phyloP scores from a whole-genome alignment of 371 early-diverging fungal species.

The Mortierella sp. region DNA sequence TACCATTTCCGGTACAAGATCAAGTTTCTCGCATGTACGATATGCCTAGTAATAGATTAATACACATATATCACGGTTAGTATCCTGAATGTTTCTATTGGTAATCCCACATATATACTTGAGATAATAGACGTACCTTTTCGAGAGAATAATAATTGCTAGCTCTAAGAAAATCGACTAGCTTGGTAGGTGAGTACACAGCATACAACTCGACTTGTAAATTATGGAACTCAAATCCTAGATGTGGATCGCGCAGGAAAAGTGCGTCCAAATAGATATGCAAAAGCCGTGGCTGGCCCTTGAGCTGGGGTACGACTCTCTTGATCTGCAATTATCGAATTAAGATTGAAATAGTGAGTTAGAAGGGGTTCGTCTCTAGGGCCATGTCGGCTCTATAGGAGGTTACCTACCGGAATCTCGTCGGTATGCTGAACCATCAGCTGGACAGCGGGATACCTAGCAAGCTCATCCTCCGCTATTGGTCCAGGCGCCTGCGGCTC shows the following conservation, averaged over 20 bases:
- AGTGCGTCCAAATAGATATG: conserved; percentile 93
- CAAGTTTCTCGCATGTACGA: conserved; percentile 84
- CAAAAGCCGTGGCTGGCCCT: conserved; percentile 66
- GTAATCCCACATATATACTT: background rate
- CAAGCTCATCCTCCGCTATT: conserved; percentile 41
- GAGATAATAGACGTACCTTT: conserved; percentile 57
- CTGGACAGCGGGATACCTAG: conserved; percentile 73
- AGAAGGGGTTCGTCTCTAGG: background rate
- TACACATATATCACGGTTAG: too few species aligned
- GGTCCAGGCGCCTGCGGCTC: conserved; percentile 32
- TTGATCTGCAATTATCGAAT: conserved; percentile 59
- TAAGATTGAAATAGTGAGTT: background rate
- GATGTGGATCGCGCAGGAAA: conserved; percentile 78
- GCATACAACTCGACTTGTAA: conserved; percentile 94
- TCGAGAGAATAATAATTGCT: conserved; percentile 85
- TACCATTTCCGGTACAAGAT: conserved; percentile 95
- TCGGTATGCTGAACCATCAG: conserved; percentile 88
- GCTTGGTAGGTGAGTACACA: conserved; percentile 81
- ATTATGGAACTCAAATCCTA: conserved; percentile 85
- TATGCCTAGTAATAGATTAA: conserved; percentile 71
- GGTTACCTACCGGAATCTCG: conserved; percentile 79
- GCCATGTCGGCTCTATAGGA: background rate
- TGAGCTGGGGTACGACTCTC: conserved; percentile 78
- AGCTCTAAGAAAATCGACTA: conserved; percentile 87
- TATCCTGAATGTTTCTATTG: too few species aligned